Evolutionary conservation across 2,329 filamentous ascomycete genomes (phyloP).

Genomic region (Ophiostoma ulmi): DNA sequence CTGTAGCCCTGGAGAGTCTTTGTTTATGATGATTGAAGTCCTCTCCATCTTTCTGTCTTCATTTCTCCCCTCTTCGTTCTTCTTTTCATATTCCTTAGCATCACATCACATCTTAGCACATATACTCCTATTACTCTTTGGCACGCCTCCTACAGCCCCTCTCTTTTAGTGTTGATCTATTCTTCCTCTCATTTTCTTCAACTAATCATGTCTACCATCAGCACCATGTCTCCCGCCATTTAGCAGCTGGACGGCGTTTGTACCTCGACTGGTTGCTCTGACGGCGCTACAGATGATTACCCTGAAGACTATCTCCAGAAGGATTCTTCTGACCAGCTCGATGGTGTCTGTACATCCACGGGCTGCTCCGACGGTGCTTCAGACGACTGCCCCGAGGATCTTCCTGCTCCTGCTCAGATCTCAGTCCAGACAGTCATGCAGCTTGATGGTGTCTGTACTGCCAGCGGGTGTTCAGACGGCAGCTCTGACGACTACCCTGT

Average conservation of each 20-base stretch:
- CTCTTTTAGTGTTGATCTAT: not conserved
- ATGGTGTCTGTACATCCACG: constrained; percentile 4
- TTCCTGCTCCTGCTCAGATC: not conserved
- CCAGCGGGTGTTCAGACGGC: constrained; percentile 10
- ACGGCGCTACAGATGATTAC: constrained; percentile 16
- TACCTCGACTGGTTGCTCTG: constrained; percentile 15
- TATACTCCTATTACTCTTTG: not conserved
- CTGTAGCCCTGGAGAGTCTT: not conserved
- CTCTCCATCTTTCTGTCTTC: constrained; percentile 4
- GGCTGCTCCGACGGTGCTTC: constrained; percentile 10
- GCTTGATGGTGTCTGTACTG: constrained; percentile 6
- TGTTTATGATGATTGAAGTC: constrained; percentile 11
- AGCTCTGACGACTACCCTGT: not conserved
- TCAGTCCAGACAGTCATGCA: not conserved
- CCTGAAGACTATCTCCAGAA: not conserved
- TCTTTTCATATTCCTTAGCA: not conserved
- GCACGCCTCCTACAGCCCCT: constrained; percentile 4
- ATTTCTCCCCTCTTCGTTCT: constrained; percentile 6
- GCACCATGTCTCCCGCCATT: not conserved
- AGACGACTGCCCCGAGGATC: not conserved
- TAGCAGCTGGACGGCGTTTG: constrained; percentile 21
- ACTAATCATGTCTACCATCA: constrained; percentile 9
- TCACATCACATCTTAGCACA: constrained; percentile 8
- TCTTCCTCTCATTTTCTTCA: not conserved
- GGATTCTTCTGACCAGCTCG: not conserved